Conservation (phyloP, 176 grass and related monocot genomes). For the Carex scoparia region DNA sequence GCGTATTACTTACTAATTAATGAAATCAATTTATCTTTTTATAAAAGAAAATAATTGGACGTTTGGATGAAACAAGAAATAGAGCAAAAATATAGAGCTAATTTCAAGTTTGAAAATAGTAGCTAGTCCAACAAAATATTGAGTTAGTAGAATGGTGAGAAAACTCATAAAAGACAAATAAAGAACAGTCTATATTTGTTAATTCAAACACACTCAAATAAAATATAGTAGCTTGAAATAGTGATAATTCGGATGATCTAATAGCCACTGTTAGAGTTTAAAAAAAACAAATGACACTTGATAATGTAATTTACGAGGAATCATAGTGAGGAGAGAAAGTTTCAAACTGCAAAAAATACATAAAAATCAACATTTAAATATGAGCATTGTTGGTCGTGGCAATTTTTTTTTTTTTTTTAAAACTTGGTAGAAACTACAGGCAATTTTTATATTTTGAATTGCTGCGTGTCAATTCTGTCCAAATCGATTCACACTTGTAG, state of each 20-base stretch:
- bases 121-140: too few relatives aligned
- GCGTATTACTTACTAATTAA: neutral
- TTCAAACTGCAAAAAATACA: neutral
- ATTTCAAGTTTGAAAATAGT: too few relatives aligned
- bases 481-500: neutral
- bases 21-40: neutral
- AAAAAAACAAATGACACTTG: neutral
- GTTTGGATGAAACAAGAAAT: too few relatives aligned
- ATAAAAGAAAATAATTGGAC: neutral
- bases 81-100: too few relatives aligned
- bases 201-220: too few relatives aligned
- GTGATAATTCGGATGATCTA: too few relatives aligned
- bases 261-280: too few relatives aligned
- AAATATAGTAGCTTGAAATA: too few relatives aligned
- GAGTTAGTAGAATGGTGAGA: too few relatives aligned
- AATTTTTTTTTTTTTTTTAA: neutral
- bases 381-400: neutral
- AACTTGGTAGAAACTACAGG: too few relatives aligned
- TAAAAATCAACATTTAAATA: neutral
- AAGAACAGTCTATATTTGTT: too few relatives aligned
- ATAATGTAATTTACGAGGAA: neutral
- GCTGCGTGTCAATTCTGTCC: neutral
- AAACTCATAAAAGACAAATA: too few relatives aligned
- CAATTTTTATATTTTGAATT: neutral
- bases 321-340: neutral